A percentile compares a stretch with the other conserved stretches of the same genome.
Conservation (phyloP, 1,284 basidiomycete species). For the Fomitopsis pinicola region DNA sequence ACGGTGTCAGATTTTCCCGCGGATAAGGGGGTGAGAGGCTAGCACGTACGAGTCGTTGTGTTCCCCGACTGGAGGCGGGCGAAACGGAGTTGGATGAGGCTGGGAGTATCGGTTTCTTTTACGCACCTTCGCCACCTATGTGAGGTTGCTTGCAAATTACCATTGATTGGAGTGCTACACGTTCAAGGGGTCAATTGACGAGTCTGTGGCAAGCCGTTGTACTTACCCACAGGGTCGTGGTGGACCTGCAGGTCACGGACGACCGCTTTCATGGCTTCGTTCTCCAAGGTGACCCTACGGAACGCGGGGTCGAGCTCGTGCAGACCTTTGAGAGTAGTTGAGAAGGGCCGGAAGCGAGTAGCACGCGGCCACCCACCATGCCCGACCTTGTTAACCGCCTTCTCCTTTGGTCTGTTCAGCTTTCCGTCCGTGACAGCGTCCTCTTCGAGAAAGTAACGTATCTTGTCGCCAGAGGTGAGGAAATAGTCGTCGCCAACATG, state of each 20-base stretch:
- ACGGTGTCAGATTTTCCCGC: background rate
- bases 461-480: slow-evolving; percentile 87
- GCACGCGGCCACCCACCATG: slow-evolving; percentile 48
- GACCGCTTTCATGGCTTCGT: slow-evolving; percentile 59
- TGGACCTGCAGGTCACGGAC: slow-evolving; percentile 79
- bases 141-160: slow-evolving; percentile 87
- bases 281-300: slow-evolving; percentile 72
- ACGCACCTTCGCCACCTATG: slow-evolving; percentile 81
- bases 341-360: background rate
- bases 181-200: background rate
- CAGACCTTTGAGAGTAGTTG: slow-evolving; percentile 45
- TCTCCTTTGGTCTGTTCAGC: slow-evolving; percentile 74
- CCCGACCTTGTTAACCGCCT: slow-evolving; percentile 81
- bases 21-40: background rate
- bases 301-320: slow-evolving; percentile 85
- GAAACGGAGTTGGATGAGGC: background rate
- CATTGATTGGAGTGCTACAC: slow-evolving; percentile 87
- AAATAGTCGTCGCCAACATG: slow-evolving; percentile 94
- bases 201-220: background rate
- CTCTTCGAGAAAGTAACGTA: slow-evolving; percentile 85
- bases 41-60: slow-evolving; percentile 77
- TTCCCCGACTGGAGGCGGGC: slow-evolving; percentile 51
- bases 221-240: slow-evolving; percentile 73
- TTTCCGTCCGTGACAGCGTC: slow-evolving; percentile 66
- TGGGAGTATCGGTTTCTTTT: background rate